Evolutionary conservation across 2,329 filamentous ascomycete genomes (phyloP).

Genomic region (Thyridium curvatum): DNA sequence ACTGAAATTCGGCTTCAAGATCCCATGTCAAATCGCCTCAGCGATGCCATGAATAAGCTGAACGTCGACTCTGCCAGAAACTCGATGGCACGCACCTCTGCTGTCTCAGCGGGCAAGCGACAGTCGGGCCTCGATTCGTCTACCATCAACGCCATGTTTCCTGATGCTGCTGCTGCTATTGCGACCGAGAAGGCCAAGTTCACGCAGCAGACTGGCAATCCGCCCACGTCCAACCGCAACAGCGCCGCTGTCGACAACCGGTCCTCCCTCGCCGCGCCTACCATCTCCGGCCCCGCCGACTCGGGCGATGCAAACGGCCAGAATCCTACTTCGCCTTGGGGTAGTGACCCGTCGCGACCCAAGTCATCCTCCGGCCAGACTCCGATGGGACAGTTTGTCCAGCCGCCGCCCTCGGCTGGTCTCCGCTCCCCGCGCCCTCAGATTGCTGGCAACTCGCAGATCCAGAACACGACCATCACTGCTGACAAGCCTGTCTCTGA

Average conservation of each 20-base stretch:
- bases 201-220: constrained; percentile 87
- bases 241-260: constrained; percentile 75
- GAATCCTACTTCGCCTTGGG: constrained; percentile 78
- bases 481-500: constrained; percentile 63
- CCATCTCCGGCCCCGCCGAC: constrained; percentile 65
- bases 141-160: constrained; percentile 98
- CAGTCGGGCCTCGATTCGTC: constrained; percentile 91
- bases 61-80: constrained; percentile 82
- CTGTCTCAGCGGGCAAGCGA: constrained; percentile 74
- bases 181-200: constrained; percentile 97
- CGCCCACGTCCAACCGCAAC: constrained; percentile 87
- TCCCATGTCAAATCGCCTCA: constrained; percentile 92
- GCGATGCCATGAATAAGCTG: constrained; percentile 93
- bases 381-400: constrained; percentile 91
- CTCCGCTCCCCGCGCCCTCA: constrained; percentile 75
- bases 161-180: constrained; percentile 96
- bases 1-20: constrained; percentile 2
- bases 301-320: constrained; percentile 53
- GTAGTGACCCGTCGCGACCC: constrained; percentile 52
- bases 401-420: constrained; percentile 67
- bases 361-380: constrained; percentile 78
- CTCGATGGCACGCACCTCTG: constrained; percentile 75
- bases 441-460: constrained; percentile 59
- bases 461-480: constrained; percentile 79
- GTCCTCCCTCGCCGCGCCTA: constrained; percentile 66